Evolutionary conservation across 2,329 filamentous ascomycete genomes (phyloP).

Genomic region (Claviceps arundinis): DNA sequence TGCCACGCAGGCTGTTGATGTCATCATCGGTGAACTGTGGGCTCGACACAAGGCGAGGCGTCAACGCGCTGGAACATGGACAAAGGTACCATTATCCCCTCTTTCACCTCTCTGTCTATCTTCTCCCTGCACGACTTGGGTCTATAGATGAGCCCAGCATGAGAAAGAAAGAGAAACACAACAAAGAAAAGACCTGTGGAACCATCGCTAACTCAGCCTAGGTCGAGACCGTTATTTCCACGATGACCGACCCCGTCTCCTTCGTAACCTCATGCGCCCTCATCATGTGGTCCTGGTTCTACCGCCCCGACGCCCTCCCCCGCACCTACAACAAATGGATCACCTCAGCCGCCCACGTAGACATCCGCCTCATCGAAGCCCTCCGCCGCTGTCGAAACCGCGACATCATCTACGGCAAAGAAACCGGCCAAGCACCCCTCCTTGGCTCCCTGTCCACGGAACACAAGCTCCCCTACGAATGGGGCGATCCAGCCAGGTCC

Average conservation of each 20-base stretch:
- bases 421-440: conserved; percentile 56
- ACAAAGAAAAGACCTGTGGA: background rate
- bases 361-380: conserved; percentile 59
- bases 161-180: no score
- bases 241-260: conserved; percentile 47
- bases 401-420: conserved; percentile 56
- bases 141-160: no score
- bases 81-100: conserved; percentile 21
- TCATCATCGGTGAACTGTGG: conserved; percentile 55
- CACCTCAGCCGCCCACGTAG: conserved; percentile 59
- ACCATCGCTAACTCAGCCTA: conserved; percentile 5
- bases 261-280: conserved; percentile 61
- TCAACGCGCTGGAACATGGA: conserved; percentile 32
- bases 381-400: conserved; percentile 53
- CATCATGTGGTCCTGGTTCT: conserved; percentile 88
- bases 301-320: conserved; percentile 56
- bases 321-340: conserved; percentile 73
- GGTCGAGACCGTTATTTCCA: conserved; percentile 22
- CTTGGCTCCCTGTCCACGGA: conserved; percentile 61
- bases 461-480: conserved; percentile 51
- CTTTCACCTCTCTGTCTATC: background rate
- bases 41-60: conserved; percentile 32
- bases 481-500: conserved; percentile 57
- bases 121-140: background rate
- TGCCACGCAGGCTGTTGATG: conserved; percentile 56